Evolutionary conservation across 2,329 filamentous ascomycete species (phyloP).

Genomic region (Pseudodiploospora longispora): DNA sequence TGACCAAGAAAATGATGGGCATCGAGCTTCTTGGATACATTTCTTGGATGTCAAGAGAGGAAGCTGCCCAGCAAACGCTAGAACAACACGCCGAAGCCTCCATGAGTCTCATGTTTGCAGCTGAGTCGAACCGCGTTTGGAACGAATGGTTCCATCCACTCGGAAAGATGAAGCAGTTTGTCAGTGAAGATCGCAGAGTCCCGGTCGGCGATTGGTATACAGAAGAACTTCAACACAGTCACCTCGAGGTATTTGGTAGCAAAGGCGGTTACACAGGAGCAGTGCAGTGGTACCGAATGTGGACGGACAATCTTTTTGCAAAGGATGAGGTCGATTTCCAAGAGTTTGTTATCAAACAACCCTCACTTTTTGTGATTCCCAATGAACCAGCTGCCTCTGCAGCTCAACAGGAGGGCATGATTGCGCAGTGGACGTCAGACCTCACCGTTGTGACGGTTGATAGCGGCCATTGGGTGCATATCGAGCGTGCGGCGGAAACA

Average conservation of each 20-base stretch:
- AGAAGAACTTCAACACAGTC: conserved; percentile 12
- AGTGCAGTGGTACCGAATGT: conserved; percentile 23
- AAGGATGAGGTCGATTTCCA: conserved; percentile 17
- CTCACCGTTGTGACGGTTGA: conserved; percentile 28
- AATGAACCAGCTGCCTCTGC: conserved; percentile 8
- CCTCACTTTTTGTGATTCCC: conserved; percentile 17
- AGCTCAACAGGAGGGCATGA: conserved; percentile 17
- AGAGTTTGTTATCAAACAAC: conserved; percentile 10
- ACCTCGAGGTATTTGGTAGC: conserved; percentile 15
- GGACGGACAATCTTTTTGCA: conserved; percentile 18
- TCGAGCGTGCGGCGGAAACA: conserved; percentile 19
- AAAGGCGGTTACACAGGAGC: conserved; percentile 21
- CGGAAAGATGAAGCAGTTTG: conserved; percentile 19
- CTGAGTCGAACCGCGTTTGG: conserved; percentile 14
- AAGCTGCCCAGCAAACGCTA: conserved; percentile 11
- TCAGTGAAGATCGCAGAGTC: conserved; percentile 13
- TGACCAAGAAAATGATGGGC: conserved; percentile 21
- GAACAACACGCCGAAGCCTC: conserved; percentile 16
- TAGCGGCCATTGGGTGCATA: conserved; percentile 26
- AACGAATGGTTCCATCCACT: conserved; percentile 19
- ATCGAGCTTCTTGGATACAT: conserved; percentile 25
- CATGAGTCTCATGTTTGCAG: conserved; percentile 23
- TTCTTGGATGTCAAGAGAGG: conserved; percentile 15
- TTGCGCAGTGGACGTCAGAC: conserved; percentile 19
- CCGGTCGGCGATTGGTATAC: conserved; percentile 19